Percentiles rank a stretch among this genome's conserved stretches.
Conservation (phyloP, 345 rosid genomes). For the Boechera divaricarpa region DNA sequence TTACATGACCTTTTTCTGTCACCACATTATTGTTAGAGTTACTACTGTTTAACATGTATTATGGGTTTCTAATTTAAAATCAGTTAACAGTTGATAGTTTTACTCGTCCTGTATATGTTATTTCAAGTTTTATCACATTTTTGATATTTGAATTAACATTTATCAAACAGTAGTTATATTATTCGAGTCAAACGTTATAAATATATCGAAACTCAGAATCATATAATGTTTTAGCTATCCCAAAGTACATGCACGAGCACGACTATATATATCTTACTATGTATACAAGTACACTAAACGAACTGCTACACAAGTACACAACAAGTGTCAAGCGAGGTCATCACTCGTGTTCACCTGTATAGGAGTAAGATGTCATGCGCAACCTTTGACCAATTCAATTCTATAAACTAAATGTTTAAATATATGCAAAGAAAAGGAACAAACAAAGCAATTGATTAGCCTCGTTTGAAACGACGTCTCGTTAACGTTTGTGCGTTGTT, state of each 20-base stretch:
- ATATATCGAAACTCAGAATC: conserved; percentile 1
- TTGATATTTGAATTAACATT: not conserved
- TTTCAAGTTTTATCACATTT: not conserved
- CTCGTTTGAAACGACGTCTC: conserved; percentile 35
- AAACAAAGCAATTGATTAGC: conserved; percentile 28
- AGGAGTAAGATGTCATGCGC: conserved; percentile 22
- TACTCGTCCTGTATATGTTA: not conserved
- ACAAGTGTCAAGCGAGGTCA: conserved; percentile 13
- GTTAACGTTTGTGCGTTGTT: conserved; percentile 40
- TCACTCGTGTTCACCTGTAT: not conserved
- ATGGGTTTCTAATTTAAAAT: not conserved
- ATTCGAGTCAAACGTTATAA: not conserved
- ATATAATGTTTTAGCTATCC: not conserved
- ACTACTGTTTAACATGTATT: not conserved
- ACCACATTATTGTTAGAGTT: not conserved
- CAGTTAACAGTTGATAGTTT: not conserved
- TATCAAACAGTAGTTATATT: not conserved
- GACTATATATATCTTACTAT: not conserved
- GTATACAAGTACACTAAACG: not conserved
- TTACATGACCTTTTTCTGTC: not conserved
- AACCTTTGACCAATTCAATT: conserved; percentile 10
- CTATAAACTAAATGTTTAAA: not conserved
- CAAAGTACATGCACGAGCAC: conserved; percentile 1
- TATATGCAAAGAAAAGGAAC: conserved; percentile 1
- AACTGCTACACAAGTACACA: not conserved